phyloP scores from a whole-genome alignment of 2,329 filamentous ascomycete genomes.

The Cercospora berteroae region DNA sequence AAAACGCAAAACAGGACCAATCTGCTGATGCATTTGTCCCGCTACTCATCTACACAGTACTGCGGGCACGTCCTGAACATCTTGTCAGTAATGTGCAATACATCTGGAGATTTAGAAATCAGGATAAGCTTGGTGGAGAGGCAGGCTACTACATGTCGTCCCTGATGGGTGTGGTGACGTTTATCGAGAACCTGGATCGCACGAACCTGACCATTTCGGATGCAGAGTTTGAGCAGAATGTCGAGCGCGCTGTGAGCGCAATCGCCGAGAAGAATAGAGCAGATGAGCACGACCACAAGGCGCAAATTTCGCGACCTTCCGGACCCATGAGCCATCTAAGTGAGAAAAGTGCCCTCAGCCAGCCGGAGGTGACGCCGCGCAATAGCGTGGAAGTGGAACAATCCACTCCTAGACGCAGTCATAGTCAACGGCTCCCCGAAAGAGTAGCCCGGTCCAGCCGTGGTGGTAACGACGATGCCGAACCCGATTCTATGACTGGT shows the following conservation, averaged over 20 bases:
- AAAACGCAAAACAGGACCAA: conserved; percentile 88
- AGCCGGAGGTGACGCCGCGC: conserved; percentile 58
- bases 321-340: conserved; percentile 41
- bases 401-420: conserved; percentile 56
- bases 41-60: conserved; percentile 89
- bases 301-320: conserved; percentile 33
- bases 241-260: conserved; percentile 92
- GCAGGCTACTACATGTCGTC: conserved; percentile 98
- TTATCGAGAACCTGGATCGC: conserved; percentile 93
- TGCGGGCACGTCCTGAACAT: conserved; percentile 92
- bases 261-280: conserved; percentile 85
- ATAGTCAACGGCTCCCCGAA: conserved; percentile 48
- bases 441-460: conserved; percentile 24
- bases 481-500: conserved; percentile 77
- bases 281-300: conserved; percentile 47
- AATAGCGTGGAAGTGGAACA: conserved; percentile 61
- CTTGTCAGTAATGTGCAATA: conserved; percentile 98
- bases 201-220: conserved; percentile 91
- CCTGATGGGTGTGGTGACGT: conserved; percentile 90
- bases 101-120: conserved; percentile 92
- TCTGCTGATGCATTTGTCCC: conserved; percentile 96
- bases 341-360: conserved; percentile 52
- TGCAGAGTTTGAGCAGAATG: conserved; percentile 91
- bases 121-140: conserved; percentile 96
- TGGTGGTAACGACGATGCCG: conserved; percentile 44